A percentile compares a stretch with the other conserved stretches of the same genome.
Conservation (phyloP, 2,329 filamentous ascomycete genomes). For the Chrysoporthe deuterocubensis region DNA sequence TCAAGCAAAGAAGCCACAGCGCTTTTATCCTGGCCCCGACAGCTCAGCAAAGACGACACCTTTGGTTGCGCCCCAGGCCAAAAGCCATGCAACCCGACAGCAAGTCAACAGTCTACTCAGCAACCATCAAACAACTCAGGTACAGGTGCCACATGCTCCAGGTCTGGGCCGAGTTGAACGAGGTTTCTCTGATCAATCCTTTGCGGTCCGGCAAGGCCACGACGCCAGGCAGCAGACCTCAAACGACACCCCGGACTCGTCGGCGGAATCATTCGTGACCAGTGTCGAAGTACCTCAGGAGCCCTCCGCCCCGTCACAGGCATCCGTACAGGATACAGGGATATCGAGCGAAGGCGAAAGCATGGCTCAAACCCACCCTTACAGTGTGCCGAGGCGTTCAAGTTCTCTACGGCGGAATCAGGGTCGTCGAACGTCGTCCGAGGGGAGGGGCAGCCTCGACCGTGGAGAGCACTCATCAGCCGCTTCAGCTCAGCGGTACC, state of each 20-base stretch:
- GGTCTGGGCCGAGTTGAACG: not conserved
- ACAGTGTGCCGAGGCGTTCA: constrained; percentile 19
- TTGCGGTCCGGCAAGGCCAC: not conserved
- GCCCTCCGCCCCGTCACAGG: not conserved
- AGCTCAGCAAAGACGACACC: not conserved
- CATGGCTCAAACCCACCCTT: not conserved
- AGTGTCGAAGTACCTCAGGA: constrained; percentile 19
- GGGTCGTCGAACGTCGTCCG: constrained; percentile 9
- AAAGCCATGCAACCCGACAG: constrained; percentile 4
- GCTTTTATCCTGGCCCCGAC: constrained; percentile 19
- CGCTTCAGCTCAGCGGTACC: constrained; percentile 18
- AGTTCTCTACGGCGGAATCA: constrained; percentile 2
- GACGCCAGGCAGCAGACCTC: not conserved
- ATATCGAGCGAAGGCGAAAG: not conserved
- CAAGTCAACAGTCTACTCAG: constrained; percentile 17
- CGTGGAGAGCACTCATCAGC: constrained; percentile 1
- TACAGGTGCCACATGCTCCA: not conserved
- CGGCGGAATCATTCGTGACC: constrained; percentile 21
- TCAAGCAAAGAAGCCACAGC: constrained; percentile 24
- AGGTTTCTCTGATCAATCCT: not conserved
- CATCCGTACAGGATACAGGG: constrained; percentile 12
- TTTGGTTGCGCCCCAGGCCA: not conserved
- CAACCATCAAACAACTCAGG: not conserved
- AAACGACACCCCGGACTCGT: constrained; percentile 11
- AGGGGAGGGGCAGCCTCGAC: constrained; percentile 15